Base-by-base conservation (phyloP, 352 stramenopile genomes). In the Blastocystis sp. region DNA sequence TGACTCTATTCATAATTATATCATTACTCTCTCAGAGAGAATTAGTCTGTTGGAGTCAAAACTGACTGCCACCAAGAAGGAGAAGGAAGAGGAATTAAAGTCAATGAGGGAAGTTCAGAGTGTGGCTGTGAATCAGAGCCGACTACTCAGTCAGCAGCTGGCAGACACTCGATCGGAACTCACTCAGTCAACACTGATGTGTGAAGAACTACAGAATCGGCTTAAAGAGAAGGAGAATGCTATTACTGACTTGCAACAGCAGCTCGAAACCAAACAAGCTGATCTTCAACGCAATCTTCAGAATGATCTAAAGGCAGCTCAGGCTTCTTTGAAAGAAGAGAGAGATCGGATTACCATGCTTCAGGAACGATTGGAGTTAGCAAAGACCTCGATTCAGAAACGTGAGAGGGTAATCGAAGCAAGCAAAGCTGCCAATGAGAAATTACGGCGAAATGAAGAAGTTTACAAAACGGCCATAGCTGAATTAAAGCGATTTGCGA, bases 401-500 rank as follows among this genome's bases (percentile, higher is more conserved):
- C 30, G 53, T 24, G 73, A 84, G 6, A 37, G 40, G 51, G 5
- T 84, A 17, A 66, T 66, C 27, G 73, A 84, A 51, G 30, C 51
- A 35, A 37, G 24, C 27, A 30, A 44, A 30, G 40, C 24, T 37
- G 73, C 73, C 0, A 84, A 84, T 64, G 73, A 84, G 17, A 84
- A 84, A 56, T 51, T 84, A 35, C 58, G 59, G 33, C 40, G 33
- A 57, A 84, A 84, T 44, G 73, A 84, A 44, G 56, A 57, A 3
- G 51, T 84, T 54, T 84, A 84, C 30, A 66, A 68, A 44, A 15
- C 64, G 33, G 73, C 53, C 27, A 84, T 84, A 40, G 73, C 58
- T n/a, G 42, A 84, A 42, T 17, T 84, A 37, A 66, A 69, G 48
- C 44, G 51, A 24, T 68, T 44, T 64, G 24, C 59, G 33, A 84